phyloP scores from a whole-genome alignment of 495 filamentous ascomycete genomes.

The Alectoria sarmentosa region DNA sequence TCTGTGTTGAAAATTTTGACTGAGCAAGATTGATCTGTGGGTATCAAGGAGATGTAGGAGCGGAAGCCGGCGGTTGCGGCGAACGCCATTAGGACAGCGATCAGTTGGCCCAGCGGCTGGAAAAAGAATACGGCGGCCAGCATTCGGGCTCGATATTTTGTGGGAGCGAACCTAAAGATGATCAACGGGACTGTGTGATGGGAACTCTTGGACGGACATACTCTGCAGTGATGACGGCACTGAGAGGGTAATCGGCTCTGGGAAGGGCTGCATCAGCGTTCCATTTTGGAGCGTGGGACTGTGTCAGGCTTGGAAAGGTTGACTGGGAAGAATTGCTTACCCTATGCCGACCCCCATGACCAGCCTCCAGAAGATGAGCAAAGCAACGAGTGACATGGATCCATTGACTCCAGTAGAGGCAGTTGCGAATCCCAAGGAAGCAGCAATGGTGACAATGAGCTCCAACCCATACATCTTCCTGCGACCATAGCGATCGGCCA shows the following conservation, averaged over 20 bases:
- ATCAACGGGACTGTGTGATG: not conserved
- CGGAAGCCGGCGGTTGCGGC: constrained; percentile 39
- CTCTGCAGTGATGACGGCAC: constrained; percentile 57
- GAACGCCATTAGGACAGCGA: constrained; percentile 46
- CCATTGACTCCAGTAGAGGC: constrained; percentile 35
- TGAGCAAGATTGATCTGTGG: constrained; percentile 5
- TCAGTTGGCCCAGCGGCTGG: constrained; percentile 60
- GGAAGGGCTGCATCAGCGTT: not conserved
- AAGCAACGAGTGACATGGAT: constrained; percentile 50
- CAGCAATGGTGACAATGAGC: constrained; percentile 49
- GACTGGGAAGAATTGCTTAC: not conserved
- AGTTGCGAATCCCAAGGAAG: constrained; percentile 50
- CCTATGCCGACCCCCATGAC: constrained; percentile 48
- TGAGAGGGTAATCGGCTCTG: constrained; percentile 46
- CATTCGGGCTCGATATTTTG: constrained; percentile 53
- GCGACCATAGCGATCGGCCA: constrained; percentile 56
- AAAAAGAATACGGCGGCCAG: constrained; percentile 59
- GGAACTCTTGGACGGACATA: constrained; percentile 25
- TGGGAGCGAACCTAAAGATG: constrained; percentile 48
- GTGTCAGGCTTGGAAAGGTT: constrained; percentile 27
- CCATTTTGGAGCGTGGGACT: constrained; percentile 23
- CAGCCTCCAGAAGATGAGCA: constrained; percentile 53
- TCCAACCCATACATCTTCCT: constrained; percentile 59
- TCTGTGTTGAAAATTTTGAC: constrained; percentile 29
- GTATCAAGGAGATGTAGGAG: constrained; percentile 8